Base-by-base conservation (phyloP, 441 rosid genomes). In the Pelargonium australe region DNA sequence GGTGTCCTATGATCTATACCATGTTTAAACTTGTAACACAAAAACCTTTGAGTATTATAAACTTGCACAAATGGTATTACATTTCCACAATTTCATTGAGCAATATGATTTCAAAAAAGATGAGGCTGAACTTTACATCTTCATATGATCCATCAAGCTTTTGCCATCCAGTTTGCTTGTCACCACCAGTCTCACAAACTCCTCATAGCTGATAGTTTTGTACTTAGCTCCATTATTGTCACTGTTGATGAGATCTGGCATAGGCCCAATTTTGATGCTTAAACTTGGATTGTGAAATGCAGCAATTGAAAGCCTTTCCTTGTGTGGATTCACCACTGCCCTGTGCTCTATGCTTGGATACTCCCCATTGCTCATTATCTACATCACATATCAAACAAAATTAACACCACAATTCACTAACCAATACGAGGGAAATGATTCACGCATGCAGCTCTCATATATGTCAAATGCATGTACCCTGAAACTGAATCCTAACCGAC, bases 101-200 rank as follows among this genome's bases (percentile, higher is more conserved):
- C 7, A 37, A 37, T 37, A 37, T 37, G 41, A 31, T 31, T 3
- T 31, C 0, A 31, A 31, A 31, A 3, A 37, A 37, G 41, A 37
- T 37, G 41, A 37, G 5, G 7, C 7, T 37, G 41, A 37, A 37
- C 41, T 37, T 37, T 5, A 37, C 41, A 37, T 37, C 41, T 49
- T 68, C n/a, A 68, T 6, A 19, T 14, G 64, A 34, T 70, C 63
- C 62, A 75, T 2, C 2, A 73, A 55, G 71, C 70, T 66, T 68
- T 81, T 84, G 4, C 82, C 82, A 34, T 81, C 71, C 37, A 77
- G 82, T 65, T 77, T 81, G 72, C 68, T 75, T 4, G 66, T 5
- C 0, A 73, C 2, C 5, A 69, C 69, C 4, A 82, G 71, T 41
- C 4, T 79, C 4, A 73, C 0, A 13, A 64, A 81, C 5, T 77